phyloP scores from a whole-genome alignment of 805 yeast species.

The Brettanomyces bruxellensis region DNA sequence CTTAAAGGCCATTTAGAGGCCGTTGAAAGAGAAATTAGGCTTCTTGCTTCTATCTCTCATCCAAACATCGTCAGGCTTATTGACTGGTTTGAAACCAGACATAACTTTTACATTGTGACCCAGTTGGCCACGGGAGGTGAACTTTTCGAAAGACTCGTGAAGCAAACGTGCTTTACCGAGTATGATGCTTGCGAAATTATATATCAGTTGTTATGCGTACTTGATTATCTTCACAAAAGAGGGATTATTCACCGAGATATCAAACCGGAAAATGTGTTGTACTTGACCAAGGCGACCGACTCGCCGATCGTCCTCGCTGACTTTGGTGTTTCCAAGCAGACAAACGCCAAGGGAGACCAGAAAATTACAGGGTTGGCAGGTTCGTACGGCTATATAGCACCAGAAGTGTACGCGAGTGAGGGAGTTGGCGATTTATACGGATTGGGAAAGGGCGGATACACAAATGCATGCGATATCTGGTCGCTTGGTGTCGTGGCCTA shows the following conservation, averaged over 20 bases:
- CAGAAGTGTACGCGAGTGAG: conserved; percentile 71
- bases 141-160: conserved; percentile 76
- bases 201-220: conserved; percentile 67
- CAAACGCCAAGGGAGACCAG: conserved; percentile 22
- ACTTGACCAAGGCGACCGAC: conserved; percentile 48
- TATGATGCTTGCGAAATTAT: conserved; percentile 73
- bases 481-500: conserved; percentile 88
- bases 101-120: conserved; percentile 87
- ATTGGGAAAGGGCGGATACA: conserved; percentile 58
- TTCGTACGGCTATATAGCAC: conserved; percentile 94
- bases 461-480: conserved; percentile 96
- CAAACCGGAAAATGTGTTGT: conserved; percentile 88
- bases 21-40: conserved; percentile 67
- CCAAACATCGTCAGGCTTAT: conserved; percentile 83
- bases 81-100: conserved; percentile 91
- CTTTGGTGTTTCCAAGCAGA: conserved; percentile 86
- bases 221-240: conserved; percentile 63
- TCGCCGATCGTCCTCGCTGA: conserved; percentile 85
- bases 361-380: conserved; percentile 40
- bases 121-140: conserved; percentile 97
- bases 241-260: conserved; percentile 90
- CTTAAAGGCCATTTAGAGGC: conserved; percentile 56
- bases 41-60: conserved; percentile 62
- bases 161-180: conserved; percentile 80
- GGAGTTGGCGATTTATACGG: conserved; percentile 29